Base-by-base conservation (phyloP, 805 yeast species). In the Saccharomycopsis sp. region DNA sequence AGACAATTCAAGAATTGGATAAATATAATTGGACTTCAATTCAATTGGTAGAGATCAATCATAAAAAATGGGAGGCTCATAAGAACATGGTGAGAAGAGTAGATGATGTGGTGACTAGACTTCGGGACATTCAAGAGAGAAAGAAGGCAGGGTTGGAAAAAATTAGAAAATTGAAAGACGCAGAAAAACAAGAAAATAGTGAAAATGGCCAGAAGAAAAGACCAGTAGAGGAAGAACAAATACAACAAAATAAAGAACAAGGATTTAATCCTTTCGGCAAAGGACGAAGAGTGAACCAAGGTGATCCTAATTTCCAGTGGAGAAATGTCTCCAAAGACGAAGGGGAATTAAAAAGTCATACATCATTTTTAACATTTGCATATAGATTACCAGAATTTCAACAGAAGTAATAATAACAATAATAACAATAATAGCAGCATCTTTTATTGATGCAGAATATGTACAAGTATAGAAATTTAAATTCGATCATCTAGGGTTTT, bases 311-410 rank as follows among this genome's bases (percentile, higher is more conserved):
- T 2, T 93, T 69, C 59, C 64, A 75, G 23, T 93, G 99, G 99
- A 67, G 70, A 45, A 72, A 85, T 53, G 93, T 89, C n/a, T 78
- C 95, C 14, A 81, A 79, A 59, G 69, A 80, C 6, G 98, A 90
- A 60, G 56, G 79, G 2, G 97, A 93, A 59, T 70, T 90, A 55
- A 90, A 90, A 65, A 81, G 88, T 4, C 99, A 93, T 56, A 93
- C 99, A 0, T 86, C 96, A 0, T 93, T 87, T 59, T 65, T 93
- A 56, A 86, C 96, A 1, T 93, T 93, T 72, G 99, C 98, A 20
- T 71, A 31, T 20, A 5, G 35, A 31, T 31, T 31, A 14, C 35
- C 35, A 14, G 35, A 31, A 17, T 31, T 31, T 20, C 9, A 31
- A 9, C 17, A 9, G 11, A 9, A 20, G 14, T 17, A n/a, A n/a